phyloP scores from a whole-genome alignment of 371 early-diverging fungal species.

The Blakeslea trispora region DNA sequence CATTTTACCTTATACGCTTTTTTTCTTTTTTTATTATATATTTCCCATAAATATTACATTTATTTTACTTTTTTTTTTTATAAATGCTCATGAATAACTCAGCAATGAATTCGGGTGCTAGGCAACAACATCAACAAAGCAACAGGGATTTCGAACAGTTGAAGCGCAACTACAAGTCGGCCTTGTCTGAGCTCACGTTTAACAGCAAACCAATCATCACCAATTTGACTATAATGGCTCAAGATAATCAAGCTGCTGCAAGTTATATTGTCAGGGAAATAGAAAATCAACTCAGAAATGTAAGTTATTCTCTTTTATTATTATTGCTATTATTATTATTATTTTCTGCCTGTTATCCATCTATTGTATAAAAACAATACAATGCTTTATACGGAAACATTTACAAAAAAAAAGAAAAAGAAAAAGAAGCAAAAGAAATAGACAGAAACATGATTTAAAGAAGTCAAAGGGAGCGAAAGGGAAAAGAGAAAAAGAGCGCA shows the following conservation, averaged over 20 bases:
- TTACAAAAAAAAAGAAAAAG: too few relatives aligned
- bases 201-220: constrained; percentile 92
- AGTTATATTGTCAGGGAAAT: constrained; percentile 79
- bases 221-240: constrained; percentile 83
- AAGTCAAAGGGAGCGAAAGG: too few relatives aligned
- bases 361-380: too few relatives aligned
- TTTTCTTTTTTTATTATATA: neutral
- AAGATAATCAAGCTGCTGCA: constrained; percentile 68
- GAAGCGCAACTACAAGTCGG: constrained; percentile 36
- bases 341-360: neutral
- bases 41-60: neutral
- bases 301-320: constrained; percentile 46
- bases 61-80: neutral
- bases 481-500: too few relatives aligned
- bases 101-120: constrained; percentile 21
- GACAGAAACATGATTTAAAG: too few relatives aligned
- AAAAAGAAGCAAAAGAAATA: too few relatives aligned
- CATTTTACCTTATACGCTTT: constrained; percentile 6
- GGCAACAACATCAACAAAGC: constrained; percentile 27
- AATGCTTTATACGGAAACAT: too few relatives aligned
- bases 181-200: constrained; percentile 74
- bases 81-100: constrained; percentile 32
- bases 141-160: constrained; percentile 35
- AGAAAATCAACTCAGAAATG: constrained; percentile 77
- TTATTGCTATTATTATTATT: constrained; percentile 1